Conservation (phyloP, 1,284 basidiomycete genomes). For the Golubevia pallescens region DNA sequence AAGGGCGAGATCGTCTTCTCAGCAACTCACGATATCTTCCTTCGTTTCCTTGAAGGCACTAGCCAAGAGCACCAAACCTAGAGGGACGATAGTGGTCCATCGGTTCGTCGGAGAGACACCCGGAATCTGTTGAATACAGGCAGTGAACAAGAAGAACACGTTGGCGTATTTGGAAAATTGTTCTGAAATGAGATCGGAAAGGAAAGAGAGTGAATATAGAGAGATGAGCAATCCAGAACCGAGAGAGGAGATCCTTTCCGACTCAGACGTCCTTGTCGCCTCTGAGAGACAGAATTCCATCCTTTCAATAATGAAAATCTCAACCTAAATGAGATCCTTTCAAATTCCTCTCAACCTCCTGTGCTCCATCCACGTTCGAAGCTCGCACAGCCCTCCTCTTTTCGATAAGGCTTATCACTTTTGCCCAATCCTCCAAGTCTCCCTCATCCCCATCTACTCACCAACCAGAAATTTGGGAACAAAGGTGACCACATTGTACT, state of each 20-base stretch:
- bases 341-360: too few relatives aligned
- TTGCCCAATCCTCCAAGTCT: neutral
- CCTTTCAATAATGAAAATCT: too few relatives aligned
- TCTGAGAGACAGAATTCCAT: too few relatives aligned
- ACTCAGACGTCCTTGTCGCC: too few relatives aligned
- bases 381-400: too few relatives aligned
- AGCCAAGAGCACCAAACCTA: conserved; percentile 85
- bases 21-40: conserved; percentile 76
- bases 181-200: conserved; percentile 68
- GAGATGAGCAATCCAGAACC: too few relatives aligned
- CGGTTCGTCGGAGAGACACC: conserved; percentile 94
- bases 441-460: conserved; percentile 12
- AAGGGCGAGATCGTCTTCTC: neutral
- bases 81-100: conserved; percentile 93
- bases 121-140: conserved; percentile 96
- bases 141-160: conserved; percentile 97
- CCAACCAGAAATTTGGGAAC: conserved; percentile 51
- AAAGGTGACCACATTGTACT: conserved; percentile 62
- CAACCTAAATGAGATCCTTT: too few relatives aligned
- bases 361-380: too few relatives aligned
- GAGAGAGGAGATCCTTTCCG: too few relatives aligned
- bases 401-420: neutral
- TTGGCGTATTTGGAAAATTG: conserved; percentile 99
- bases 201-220: neutral
- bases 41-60: conserved; percentile 97